Conservation (phyloP, 768 basidiomycete species). For the Suillus spraguei region DNA sequence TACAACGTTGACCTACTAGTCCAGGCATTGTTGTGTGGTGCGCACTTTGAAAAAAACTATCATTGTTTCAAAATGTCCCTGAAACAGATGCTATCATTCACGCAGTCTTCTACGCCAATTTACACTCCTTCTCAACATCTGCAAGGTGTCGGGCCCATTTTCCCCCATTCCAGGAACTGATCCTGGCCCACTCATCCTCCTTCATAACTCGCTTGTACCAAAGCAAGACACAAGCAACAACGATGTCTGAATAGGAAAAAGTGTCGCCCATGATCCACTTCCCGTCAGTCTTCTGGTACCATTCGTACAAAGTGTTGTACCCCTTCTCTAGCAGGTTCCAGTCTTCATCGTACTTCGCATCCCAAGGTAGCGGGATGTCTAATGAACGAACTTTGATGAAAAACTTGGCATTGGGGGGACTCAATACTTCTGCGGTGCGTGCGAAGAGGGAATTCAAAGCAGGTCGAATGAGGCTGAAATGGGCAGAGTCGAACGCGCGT, state of each 20-base stretch:
- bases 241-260: background rate
- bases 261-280: background rate
- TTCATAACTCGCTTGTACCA: background rate
- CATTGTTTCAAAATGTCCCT: background rate
- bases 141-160: background rate
- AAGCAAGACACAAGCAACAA: background rate
- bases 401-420: background rate
- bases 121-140: background rate
- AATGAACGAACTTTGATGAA: background rate
- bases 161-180: background rate
- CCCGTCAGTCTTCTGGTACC: background rate
- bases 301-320: background rate
- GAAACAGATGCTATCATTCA: background rate
- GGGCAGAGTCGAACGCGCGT: background rate
- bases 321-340: background rate
- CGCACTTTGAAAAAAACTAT: background rate
- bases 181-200: background rate
- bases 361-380: background rate
- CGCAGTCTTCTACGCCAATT: background rate
- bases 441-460: background rate
- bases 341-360: background rate
- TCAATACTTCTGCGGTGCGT: background rate
- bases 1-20: background rate
- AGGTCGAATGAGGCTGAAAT: background rate
- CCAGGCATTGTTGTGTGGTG: background rate